phyloP scores from a whole-genome alignment of 2,329 filamentous ascomycete species.

The Sporothrix euskadiensis region DNA sequence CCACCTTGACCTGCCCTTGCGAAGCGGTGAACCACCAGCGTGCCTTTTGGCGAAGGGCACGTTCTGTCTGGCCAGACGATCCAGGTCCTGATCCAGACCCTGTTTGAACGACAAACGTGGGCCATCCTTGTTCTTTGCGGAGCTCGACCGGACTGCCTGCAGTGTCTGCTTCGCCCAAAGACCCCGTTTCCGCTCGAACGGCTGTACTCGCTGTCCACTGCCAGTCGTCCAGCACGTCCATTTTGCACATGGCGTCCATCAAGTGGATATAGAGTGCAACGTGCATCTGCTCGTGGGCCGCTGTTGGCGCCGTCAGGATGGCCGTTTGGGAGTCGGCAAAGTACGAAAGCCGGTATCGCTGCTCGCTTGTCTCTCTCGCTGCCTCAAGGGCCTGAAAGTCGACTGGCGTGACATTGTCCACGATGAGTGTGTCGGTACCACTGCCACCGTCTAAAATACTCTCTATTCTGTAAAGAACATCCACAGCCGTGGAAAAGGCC shows the following conservation, averaged over 20 bases:
- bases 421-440: not conserved
- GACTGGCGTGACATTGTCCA: not conserved
- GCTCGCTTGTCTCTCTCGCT: not conserved
- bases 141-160: not conserved
- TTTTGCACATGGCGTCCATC: not conserved
- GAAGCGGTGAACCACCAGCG: not conserved
- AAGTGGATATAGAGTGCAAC: not conserved
- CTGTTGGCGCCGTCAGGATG: not conserved
- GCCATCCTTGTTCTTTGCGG: not conserved
- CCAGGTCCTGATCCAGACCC: not conserved
- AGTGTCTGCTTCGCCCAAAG: not conserved
- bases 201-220: not conserved
- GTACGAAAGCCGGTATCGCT: not conserved
- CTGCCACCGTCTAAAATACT: not conserved
- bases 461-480: not conserved
- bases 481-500: not conserved
- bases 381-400: not conserved
- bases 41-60: not conserved
- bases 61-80: not conserved
- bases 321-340: not conserved
- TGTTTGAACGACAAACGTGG: not conserved
- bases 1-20: not conserved
- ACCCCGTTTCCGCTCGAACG: not conserved
- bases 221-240: not conserved
- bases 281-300: not conserved